Conservation (phyloP, 805 yeast species). For the Hanseniaspora lindneri region DNA sequence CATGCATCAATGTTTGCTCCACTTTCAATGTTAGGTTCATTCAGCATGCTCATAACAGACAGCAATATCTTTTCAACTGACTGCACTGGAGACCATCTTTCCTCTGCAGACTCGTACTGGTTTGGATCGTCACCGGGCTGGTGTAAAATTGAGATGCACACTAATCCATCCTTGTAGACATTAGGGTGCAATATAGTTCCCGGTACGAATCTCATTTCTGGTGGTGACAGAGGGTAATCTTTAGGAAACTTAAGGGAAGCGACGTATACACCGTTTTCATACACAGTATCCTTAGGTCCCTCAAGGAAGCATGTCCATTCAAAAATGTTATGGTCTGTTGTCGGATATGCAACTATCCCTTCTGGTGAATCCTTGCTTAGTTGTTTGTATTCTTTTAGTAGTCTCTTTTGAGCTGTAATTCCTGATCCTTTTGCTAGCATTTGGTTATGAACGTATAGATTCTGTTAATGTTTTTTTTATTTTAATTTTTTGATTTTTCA, state of each 20-base stretch:
- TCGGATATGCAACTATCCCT: conserved; percentile 90
- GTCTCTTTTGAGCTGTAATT: conserved; percentile 70
- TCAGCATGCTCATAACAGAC: conserved; percentile 90
- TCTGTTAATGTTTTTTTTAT: too few species aligned
- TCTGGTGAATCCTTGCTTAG: conserved; percentile 80
- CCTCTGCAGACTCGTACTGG: conserved; percentile 89
- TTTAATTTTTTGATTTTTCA: not conserved
- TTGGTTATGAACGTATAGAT: not conserved
- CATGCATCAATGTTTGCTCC: conserved; percentile 79
- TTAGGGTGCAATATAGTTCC: conserved; percentile 78
- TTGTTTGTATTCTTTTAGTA: conserved; percentile 82
- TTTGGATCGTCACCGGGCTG: conserved; percentile 96
- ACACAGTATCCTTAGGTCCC: conserved; percentile 76
- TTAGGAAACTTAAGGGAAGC: conserved; percentile 60
- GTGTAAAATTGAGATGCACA: conserved; percentile 88
- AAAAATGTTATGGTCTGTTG: conserved; percentile 58
- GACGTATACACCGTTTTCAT: conserved; percentile 78
- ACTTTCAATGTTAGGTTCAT: conserved; percentile 91
- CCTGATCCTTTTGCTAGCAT: conserved; percentile 18
- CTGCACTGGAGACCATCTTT: conserved; percentile 96
- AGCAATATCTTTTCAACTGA: conserved; percentile 91
- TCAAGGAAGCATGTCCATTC: conserved; percentile 75
- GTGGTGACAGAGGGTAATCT: conserved; percentile 78
- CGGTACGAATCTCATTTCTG: conserved; percentile 61
- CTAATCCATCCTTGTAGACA: conserved; percentile 86